phyloP scores from a whole-genome alignment of 176 grass and related monocot species.

The Hyparrhenia diplandra region DNA sequence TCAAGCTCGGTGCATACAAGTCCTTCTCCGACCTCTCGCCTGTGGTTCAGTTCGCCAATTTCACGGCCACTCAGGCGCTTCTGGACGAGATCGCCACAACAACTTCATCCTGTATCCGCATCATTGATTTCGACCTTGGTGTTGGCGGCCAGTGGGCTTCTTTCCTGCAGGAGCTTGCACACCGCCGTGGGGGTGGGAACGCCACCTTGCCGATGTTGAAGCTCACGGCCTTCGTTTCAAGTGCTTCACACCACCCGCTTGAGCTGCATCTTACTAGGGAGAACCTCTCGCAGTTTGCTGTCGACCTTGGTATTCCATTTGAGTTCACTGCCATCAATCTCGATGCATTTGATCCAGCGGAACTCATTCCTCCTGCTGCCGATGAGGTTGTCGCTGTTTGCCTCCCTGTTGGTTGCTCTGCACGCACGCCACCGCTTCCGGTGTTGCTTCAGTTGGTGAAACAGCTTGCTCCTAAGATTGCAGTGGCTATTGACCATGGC shows the following conservation, averaged over 20 bases:
- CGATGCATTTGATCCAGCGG: constrained; percentile 47
- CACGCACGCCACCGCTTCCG: constrained; percentile 20
- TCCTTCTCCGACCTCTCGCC: constrained; percentile 59
- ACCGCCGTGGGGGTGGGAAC: constrained; percentile 19
- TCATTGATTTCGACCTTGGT: constrained; percentile 67
- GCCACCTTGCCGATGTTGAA: constrained; percentile 29
- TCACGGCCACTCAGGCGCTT: constrained; percentile 61
- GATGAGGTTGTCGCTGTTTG: constrained; percentile 55
- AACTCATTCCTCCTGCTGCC: constrained; percentile 17
- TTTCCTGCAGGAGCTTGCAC: constrained; percentile 70
- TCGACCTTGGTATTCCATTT: constrained; percentile 49
- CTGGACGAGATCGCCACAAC: constrained; percentile 46
- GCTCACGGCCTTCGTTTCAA: constrained; percentile 51
- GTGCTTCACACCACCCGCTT: constrained; percentile 39
- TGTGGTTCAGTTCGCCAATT: constrained; percentile 57
- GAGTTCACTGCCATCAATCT: constrained; percentile 49
- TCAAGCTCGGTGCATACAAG: constrained; percentile 55
- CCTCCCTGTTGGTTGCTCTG: constrained; percentile 41
- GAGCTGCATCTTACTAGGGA: constrained; percentile 54
- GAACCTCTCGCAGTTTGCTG: constrained; percentile 51
- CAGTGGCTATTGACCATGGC: constrained; percentile 53
- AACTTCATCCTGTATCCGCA: constrained; percentile 40
- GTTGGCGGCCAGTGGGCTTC: constrained; percentile 64
- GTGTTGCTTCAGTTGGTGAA: constrained; percentile 54
- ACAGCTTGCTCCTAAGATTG: constrained; percentile 52